phyloP scores from a whole-genome alignment of 2,329 filamentous ascomycete species.

The Neonectria faginata region DNA sequence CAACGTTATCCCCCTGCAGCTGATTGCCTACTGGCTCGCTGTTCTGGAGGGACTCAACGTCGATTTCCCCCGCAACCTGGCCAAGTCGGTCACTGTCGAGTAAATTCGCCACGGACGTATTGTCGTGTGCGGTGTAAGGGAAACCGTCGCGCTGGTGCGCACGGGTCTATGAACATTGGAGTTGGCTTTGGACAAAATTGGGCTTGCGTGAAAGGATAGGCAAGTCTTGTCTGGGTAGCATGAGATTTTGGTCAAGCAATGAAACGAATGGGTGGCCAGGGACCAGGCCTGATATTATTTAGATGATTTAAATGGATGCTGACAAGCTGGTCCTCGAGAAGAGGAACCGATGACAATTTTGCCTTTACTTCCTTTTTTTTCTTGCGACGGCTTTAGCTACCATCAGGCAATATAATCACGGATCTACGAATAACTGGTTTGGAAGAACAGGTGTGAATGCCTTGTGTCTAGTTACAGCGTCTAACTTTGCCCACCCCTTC shows the following conservation, averaged over 20 bases:
- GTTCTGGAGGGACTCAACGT: slow-evolving; percentile 97
- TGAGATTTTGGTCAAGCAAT: slow-evolving; percentile 38
- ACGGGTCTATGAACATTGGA: slow-evolving; percentile 44
- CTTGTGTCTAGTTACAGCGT: slow-evolving; percentile 25
- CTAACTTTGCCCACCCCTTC: not conserved
- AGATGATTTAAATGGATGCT: slow-evolving; percentile 37
- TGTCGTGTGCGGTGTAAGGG: slow-evolving; percentile 39
- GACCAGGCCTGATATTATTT: slow-evolving; percentile 42
- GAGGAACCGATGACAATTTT: slow-evolving; percentile 34
- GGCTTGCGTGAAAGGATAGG: slow-evolving; percentile 39
- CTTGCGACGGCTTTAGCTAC: slow-evolving; percentile 35
- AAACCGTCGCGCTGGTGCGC: slow-evolving; percentile 36
- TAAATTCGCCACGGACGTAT: slow-evolving; percentile 61
- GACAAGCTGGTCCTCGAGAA: slow-evolving; percentile 19
- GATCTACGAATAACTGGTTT: slow-evolving; percentile 30
- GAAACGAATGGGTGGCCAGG: slow-evolving; percentile 37
- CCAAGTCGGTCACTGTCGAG: slow-evolving; percentile 99
- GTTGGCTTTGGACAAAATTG: slow-evolving; percentile 47
- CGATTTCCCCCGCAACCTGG: slow-evolving; percentile 97
- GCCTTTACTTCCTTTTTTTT: slow-evolving; percentile 14
- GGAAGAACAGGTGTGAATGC: slow-evolving; percentile 7
- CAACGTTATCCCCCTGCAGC: slow-evolving; percentile 96
- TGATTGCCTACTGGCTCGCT: slow-evolving; percentile 99
- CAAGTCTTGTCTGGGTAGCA: slow-evolving; percentile 43
- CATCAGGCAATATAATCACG: slow-evolving; percentile 40